These are phyloP conservation scores for Talaromyces liani DNA, from an alignment of 495 filamentous ascomycete genomes.

Conservation along the genomic window DNA sequence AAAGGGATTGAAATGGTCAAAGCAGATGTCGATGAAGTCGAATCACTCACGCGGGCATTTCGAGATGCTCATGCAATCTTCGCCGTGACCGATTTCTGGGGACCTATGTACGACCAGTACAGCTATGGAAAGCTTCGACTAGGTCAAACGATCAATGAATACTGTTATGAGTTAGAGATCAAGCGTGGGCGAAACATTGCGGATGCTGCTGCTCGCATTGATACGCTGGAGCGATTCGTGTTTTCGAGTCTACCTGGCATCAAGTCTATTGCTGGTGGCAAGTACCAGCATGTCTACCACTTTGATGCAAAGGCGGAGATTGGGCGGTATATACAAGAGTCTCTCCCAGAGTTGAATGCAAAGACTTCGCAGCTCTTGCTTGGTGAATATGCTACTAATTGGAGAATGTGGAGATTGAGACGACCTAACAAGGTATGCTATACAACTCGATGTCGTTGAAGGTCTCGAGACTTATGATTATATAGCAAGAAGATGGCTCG, in stretches of 20 bases:
- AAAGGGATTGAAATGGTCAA: conserved; percentile 42
- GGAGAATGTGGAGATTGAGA: background rate
- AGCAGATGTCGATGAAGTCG: conserved; percentile 36
- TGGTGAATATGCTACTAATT: background rate
- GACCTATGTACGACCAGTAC: background rate
- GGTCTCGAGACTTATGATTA: background rate
- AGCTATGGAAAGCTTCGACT: background rate
- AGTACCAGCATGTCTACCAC: conserved; percentile 26
- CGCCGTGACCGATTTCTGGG: conserved; percentile 46
- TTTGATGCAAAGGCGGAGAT: conserved; percentile 32
- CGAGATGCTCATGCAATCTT: conserved; percentile 42
- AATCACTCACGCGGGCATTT: conserved; percentile 37
- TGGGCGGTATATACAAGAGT: conserved; percentile 25
- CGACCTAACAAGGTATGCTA: background rate
- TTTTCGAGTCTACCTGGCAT: background rate
- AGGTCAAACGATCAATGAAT: conserved; percentile 19
- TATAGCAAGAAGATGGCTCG: background rate
- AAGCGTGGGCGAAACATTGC: conserved; percentile 23
- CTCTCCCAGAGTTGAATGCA: background rate
- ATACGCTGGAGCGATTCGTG: background rate
- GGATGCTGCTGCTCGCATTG: background rate
- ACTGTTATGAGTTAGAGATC: conserved; percentile 41
- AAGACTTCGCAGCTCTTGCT: background rate
- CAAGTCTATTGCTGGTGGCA: conserved; percentile 20
- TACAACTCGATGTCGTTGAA: background rate